A percentile compares a stretch with the other conserved stretches of the same genome.
Conservation (phyloP, 1,284 basidiomycete genomes). For the Amylostereum chailletii region DNA sequence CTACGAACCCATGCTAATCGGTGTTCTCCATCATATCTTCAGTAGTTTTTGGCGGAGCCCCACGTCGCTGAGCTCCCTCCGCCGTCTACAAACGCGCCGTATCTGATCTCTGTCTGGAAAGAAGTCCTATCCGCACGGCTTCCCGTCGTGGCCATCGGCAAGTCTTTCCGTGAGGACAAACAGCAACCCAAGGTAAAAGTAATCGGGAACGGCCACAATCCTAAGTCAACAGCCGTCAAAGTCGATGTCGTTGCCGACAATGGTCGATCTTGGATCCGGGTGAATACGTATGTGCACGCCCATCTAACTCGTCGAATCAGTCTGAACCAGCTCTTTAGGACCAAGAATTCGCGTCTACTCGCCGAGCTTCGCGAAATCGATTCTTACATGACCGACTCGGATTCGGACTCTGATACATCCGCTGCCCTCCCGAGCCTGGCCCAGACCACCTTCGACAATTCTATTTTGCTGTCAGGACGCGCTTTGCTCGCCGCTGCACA, state of each 20-base stretch:
- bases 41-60: conserved; percentile 57
- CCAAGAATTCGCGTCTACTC: conserved; percentile 66
- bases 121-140: conserved; percentile 52
- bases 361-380: conserved; percentile 77
- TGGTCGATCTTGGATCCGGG: conserved; percentile 68
- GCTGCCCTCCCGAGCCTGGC: conserved; percentile 27
- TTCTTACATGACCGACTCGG: conserved; percentile 67
- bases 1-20: conserved; percentile 1
- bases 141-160: conserved; percentile 53
- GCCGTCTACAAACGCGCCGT: conserved; percentile 67
- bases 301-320: background rate
- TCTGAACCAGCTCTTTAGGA: conserved; percentile 29
- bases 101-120: conserved; percentile 71
- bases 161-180: conserved; percentile 29
- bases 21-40: conserved; percentile 11
- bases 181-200: conserved; percentile 8
- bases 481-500: conserved; percentile 53
- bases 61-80: conserved; percentile 32
- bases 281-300: conserved; percentile 68
- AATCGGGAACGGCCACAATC: conserved; percentile 9
- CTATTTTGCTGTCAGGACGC: conserved; percentile 54
- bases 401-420: conserved; percentile 34
- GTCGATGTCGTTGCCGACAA: conserved; percentile 74
- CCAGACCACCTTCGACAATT: conserved; percentile 60
- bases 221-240: conserved; percentile 44